A percentile compares a stretch with the other conserved stretches of the same genome.
These are phyloP conservation scores for Aaosphaeria pasadenensis DNA, from an alignment of 2,329 filamentous ascomycete genomes.

Conservation along the genomic window DNA sequence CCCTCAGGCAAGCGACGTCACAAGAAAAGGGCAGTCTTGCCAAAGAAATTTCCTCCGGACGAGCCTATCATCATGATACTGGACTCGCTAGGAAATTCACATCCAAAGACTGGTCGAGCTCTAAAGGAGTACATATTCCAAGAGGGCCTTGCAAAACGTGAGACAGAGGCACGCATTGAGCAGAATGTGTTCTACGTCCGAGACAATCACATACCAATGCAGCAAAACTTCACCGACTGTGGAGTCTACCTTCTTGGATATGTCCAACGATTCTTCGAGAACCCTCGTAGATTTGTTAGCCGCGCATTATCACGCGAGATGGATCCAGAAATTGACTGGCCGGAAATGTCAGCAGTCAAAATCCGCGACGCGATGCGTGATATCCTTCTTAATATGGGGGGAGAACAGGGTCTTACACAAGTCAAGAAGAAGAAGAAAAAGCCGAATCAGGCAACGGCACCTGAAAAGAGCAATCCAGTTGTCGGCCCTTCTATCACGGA, in stretches of 20 bases:
- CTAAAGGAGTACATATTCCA: constrained; percentile 74
- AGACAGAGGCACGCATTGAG: constrained; percentile 44
- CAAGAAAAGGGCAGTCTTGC: constrained; percentile 12
- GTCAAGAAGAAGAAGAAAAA: constrained; percentile 22
- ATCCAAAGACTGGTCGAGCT: constrained; percentile 61
- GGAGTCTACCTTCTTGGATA: constrained; percentile 86
- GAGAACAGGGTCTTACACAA: not conserved
- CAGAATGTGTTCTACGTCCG: constrained; percentile 64
- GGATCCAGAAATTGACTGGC: constrained; percentile 54
- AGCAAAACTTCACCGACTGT: constrained; percentile 85
- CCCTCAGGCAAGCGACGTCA: constrained; percentile 16
- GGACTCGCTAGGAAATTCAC: constrained; percentile 72
- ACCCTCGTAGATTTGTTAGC: constrained; percentile 68
- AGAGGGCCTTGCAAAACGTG: constrained; percentile 67
- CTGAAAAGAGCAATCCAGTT: not conserved
- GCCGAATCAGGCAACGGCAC: not conserved
- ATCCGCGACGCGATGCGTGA: constrained; percentile 66
- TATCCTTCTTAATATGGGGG: constrained; percentile 52
- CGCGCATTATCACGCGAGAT: constrained; percentile 66
- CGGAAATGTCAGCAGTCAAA: constrained; percentile 50
- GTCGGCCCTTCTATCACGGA: too few relatives aligned
- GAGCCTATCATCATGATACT: constrained; percentile 75
- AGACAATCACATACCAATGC: constrained; percentile 64
- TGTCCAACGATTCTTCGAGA: constrained; percentile 72
- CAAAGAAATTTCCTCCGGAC: constrained; percentile 29